Conservation (phyloP, 495 filamentous ascomycete genomes). For the Thermothielavioides terrestris region DNA sequence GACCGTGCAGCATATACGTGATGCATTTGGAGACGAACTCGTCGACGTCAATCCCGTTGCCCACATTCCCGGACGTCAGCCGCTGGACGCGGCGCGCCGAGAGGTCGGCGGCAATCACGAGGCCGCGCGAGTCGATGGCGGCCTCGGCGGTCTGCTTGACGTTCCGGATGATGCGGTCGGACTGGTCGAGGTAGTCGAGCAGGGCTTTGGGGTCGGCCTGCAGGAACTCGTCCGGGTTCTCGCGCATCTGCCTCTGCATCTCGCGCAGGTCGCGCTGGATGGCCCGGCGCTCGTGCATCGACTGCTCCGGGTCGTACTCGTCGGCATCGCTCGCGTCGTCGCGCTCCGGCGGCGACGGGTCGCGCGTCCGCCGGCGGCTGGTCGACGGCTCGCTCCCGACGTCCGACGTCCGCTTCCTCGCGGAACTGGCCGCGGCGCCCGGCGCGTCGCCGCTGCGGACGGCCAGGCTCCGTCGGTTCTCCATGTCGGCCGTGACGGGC, state of each 20-base stretch:
- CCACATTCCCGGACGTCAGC: conserved; percentile 57
- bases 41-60: conserved; percentile 75
- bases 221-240: conserved; percentile 60
- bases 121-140: conserved; percentile 74
- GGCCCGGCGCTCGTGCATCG: conserved; percentile 63
- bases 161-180: conserved; percentile 53
- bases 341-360: conserved; percentile 22
- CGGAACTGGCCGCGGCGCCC: neutral
- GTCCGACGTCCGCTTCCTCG: conserved; percentile 39
- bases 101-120: conserved; percentile 70
- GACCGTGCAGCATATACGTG: conserved; percentile 67
- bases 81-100: conserved; percentile 64
- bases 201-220: conserved; percentile 49
- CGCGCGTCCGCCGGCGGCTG: conserved; percentile 31
- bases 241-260: conserved; percentile 57
- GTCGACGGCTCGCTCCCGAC: conserved; percentile 32
- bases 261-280: conserved; percentile 62
- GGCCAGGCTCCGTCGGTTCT: conserved; percentile 10
- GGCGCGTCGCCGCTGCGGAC: conserved; percentile 8
- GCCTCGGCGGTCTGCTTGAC: conserved; percentile 94
- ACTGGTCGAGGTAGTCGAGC: conserved; percentile 49
- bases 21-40: conserved; percentile 91
- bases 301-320: conserved; percentile 82
- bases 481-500: conserved; percentile 7
- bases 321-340: conserved; percentile 26